A percentile compares a stretch with the other conserved stretches of the same genome.
phyloP scores from a whole-genome alignment of 2,329 filamentous ascomycete species.

The Talaromyces piceae region DNA sequence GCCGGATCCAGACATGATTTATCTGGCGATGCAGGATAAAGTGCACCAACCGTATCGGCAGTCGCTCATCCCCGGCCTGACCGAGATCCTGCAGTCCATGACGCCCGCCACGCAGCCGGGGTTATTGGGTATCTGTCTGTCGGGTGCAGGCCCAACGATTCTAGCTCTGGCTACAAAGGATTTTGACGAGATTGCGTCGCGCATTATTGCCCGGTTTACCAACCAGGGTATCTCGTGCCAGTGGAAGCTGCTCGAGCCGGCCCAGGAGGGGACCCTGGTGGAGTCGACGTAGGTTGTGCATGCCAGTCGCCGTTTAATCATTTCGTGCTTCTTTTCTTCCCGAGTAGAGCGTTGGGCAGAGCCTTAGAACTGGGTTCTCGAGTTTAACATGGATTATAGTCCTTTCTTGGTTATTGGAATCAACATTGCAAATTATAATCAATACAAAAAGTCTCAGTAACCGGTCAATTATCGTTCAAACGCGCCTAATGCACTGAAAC shows the following conservation, averaged over 20 bases:
- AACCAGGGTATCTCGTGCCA: slow-evolving; percentile 61
- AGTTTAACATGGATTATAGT: too few species aligned
- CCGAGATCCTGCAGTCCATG: slow-evolving; percentile 84
- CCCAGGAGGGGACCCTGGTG: slow-evolving; percentile 53
- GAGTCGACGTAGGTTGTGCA: slow-evolving; percentile 14
- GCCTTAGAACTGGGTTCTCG: too few species aligned
- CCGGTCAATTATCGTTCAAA: too few species aligned
- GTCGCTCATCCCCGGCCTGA: slow-evolving; percentile 81
- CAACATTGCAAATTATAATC: too few species aligned
- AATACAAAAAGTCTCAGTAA: too few species aligned
- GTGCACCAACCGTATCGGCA: slow-evolving; percentile 95
- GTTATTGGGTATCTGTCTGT: slow-evolving; percentile 87
- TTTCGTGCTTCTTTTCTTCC: too few species aligned
- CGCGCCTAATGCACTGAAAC: too few species aligned
- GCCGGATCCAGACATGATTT: slow-evolving; percentile 87
- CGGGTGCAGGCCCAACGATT: slow-evolving; percentile 90
- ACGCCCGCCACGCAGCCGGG: slow-evolving; percentile 81
- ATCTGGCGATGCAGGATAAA: slow-evolving; percentile 97
- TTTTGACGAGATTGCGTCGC: slow-evolving; percentile 77
- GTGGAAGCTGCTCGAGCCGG: slow-evolving; percentile 84
- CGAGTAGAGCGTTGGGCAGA: too few species aligned
- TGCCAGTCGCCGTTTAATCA: too few species aligned
- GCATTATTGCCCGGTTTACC: slow-evolving; percentile 68
- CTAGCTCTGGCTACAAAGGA: slow-evolving; percentile 83
- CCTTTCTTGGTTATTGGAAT: too few species aligned